phyloP scores from a whole-genome alignment of 1,139 yeast species.

The Groenewaldozyma sp. region DNA sequence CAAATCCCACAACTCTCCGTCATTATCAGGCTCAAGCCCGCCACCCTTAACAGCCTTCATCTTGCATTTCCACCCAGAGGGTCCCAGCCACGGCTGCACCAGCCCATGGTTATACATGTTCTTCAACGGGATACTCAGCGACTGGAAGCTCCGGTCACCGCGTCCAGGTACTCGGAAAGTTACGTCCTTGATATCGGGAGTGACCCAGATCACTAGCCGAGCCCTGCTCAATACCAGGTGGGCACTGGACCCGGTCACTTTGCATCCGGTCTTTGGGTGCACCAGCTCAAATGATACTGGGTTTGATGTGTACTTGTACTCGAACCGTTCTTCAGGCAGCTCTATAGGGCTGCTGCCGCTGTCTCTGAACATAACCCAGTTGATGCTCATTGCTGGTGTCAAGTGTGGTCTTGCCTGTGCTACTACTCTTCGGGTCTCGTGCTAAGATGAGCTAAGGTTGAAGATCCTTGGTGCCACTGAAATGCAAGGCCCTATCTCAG shows the following conservation, averaged over 20 bases:
- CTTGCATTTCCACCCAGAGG: slow-evolving; percentile 25
- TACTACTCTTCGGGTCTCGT: too few species aligned
- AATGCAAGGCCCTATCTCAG: too few species aligned
- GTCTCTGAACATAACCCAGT: slow-evolving; percentile 19
- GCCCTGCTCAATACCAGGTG: slow-evolving; percentile 12
- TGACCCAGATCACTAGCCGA: slow-evolving; percentile 14
- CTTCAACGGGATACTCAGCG: slow-evolving; percentile 17
- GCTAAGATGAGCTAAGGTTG: too few species aligned
- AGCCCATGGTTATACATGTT: slow-evolving; percentile 16
- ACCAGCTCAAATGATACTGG: slow-evolving; percentile 2
- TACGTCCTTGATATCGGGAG: neutral
- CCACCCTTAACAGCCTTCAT: slow-evolving; percentile 15
- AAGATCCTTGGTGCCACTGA: too few species aligned
- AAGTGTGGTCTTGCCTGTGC: too few species aligned
- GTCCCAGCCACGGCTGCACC: slow-evolving; percentile 32
- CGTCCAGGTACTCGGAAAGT: slow-evolving; percentile 22
- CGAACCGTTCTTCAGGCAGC: slow-evolving; percentile 19
- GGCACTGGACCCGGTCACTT: slow-evolving; percentile 7
- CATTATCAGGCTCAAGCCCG: slow-evolving; percentile 20
- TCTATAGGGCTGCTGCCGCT: slow-evolving; percentile 16
- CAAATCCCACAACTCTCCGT: slow-evolving; percentile 18
- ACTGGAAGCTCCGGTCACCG: slow-evolving; percentile 22
- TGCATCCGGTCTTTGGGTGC: slow-evolving; percentile 4
- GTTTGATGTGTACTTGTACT: slow-evolving; percentile 3
- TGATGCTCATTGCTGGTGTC: slow-evolving; percentile 18